Evolutionary conservation across 2,329 filamentous ascomycete genomes (phyloP).

Genomic region (Fusarium coffeatum): DNA sequence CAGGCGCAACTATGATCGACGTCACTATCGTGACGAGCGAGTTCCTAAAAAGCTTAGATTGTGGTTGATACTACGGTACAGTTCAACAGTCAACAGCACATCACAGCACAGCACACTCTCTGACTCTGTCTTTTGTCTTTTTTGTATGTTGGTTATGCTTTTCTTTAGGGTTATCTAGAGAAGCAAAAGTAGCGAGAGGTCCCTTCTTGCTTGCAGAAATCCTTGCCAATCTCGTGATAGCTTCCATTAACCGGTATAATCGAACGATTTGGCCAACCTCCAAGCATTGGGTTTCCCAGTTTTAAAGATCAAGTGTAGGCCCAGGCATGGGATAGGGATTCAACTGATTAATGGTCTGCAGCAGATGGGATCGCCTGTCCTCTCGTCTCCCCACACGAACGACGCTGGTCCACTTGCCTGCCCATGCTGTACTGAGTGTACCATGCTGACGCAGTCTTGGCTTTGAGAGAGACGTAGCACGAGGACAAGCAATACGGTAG

Average conservation of each 20-base stretch:
- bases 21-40: constrained; percentile 5
- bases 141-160: neutral
- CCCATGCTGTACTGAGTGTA: neutral
- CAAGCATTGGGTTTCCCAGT: constrained; percentile 3
- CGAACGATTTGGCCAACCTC: constrained; percentile 21
- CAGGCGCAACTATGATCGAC: constrained; percentile 26
- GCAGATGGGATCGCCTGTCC: constrained; percentile 5
- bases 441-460: constrained; percentile 1
- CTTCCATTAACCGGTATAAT: constrained; percentile 12
- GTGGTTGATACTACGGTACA: neutral
- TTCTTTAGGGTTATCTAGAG: neutral
- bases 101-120: neutral
- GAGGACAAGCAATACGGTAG: constrained; percentile 16
- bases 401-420: constrained; percentile 13
- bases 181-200: neutral
- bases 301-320: neutral
- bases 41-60: constrained; percentile 11
- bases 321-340: neutral
- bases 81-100: neutral
- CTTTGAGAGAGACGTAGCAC: neutral
- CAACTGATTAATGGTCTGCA: neutral
- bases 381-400: constrained; percentile 27
- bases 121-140: neutral
- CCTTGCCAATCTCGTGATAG: constrained; percentile 8
- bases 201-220: constrained; percentile 25